These are phyloP conservation scores for Fusarium clavum DNA, from an alignment of 2,329 filamentous ascomycete species.

Conservation along the genomic window DNA sequence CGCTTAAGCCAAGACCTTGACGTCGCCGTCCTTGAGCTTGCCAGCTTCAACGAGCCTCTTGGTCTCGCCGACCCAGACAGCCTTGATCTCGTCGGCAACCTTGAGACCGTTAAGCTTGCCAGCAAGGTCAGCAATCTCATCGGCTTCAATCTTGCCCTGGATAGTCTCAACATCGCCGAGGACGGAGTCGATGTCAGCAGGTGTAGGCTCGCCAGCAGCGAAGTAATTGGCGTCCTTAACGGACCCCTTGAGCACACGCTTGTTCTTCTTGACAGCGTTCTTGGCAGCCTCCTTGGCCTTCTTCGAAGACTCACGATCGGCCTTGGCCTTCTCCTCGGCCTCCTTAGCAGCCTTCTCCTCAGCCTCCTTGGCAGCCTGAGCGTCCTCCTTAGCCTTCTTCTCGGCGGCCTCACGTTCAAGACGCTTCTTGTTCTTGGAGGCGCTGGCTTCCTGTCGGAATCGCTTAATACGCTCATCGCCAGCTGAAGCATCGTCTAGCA, in stretches of 20 bases:
- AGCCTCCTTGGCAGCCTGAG: constrained; percentile 83
- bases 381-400: constrained; percentile 87
- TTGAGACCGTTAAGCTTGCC: constrained; percentile 83
- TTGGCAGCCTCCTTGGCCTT: constrained; percentile 99
- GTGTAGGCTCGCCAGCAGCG: constrained; percentile 76
- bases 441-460: constrained; percentile 92
- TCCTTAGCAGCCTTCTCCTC: constrained; percentile 84
- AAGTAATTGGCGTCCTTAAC: constrained; percentile 99
- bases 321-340: constrained; percentile 88
- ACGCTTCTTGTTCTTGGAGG: constrained; percentile 95
- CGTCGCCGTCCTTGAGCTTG: constrained; percentile 86
- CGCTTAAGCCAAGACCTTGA: constrained; percentile 69
- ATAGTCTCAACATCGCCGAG: constrained; percentile 87
- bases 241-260: constrained; percentile 92
- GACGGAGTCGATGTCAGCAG: constrained; percentile 82
- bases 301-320: constrained; percentile 83
- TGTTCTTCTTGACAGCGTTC: constrained; percentile 99
- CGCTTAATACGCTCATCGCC: constrained; percentile 96
- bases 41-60: constrained; percentile 82
- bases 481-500: constrained; percentile 87
- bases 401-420: constrained; percentile 91
- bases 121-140: constrained; percentile 88
- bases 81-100: constrained; percentile 86
- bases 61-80: constrained; percentile 81
- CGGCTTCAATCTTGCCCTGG: constrained; percentile 87